Base-by-base conservation (phyloP, 2,329 filamentous ascomycete species). In the Aaosphaeria pasadenensis region DNA sequence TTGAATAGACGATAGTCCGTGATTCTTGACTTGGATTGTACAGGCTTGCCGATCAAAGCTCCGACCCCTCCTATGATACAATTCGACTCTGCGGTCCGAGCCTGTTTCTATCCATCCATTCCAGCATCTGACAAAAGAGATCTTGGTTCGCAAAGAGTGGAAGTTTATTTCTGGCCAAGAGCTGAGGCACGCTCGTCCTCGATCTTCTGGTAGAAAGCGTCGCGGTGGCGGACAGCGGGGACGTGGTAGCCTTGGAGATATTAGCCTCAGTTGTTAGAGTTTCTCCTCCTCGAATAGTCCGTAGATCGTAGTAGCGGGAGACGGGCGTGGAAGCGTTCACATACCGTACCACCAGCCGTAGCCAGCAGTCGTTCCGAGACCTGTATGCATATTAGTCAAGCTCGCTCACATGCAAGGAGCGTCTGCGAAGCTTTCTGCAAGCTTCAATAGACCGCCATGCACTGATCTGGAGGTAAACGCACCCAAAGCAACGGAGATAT, bases 271-370 rank as follows among this genome's bases (percentile, higher is more conserved):
- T 24, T 24, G 39, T 41, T 11, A 9, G 9, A 28, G 11, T 11
- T 11, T 11, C 17, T 24, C 17, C 17, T 24, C 17, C 17, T 24
- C 17, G 17, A 24, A 24, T 24, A 24, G 17, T 24, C 17, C 17
- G 17, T n/a, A 28, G 24, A 4, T 41, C 11, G 39, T 11, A 41
- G 39, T 9, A 9, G 9, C 39, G 11, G 39, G 24, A 9, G 11
- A 28, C 17, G 41, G 24, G 13, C 7, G 44, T 39, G 28, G 42
- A 28, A 39, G 39, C 43, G 32, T 50, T 62, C 64, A 77, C 75
- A 55, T 77, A 77, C 74, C 83, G 74, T 86, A 86, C 84, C 83
- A 86, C 76, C 79, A 87, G 66, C 79, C 77, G 72, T 85, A 86
- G 59, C 82, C 84, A 69, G 77, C 76, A 58, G 81, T 74, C 57